Base-by-base conservation (phyloP, 371 early-diverging fungal species). In the Apophysomyces sp. region DNA sequence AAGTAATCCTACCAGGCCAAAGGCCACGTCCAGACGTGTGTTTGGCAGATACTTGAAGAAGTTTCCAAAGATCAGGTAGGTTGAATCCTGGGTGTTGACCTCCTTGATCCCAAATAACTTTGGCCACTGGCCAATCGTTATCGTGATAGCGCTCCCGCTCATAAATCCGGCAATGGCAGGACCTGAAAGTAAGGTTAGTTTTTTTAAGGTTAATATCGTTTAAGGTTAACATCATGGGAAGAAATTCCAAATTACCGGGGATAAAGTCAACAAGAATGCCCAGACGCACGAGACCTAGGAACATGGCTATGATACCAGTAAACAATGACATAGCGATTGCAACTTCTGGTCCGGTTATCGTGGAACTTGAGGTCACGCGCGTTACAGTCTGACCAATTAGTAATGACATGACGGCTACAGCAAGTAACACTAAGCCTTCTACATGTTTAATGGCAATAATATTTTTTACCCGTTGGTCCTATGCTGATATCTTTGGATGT, bases 181-280 rank as follows among this genome's bases (percentile, higher is more conserved):
- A 7, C 88, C 92, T 16, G 82, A 28, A 53, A 15, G 27, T 27
- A 21, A 49, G 51, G 3, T 51, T n/a, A 28, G 18, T 9, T 18
- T 30, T n/a, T n/a, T n/a, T n/a, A n/a, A n/a, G n/a, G n/a, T n/a
- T n/a, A n/a, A n/a, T n/a, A 18, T 12, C 9, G n/a, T 34, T 51
- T 59, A 59, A 44, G 49, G 21, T 44, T 51, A 59, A 28, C 28
- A 53, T 53, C 32, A 53, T 28, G 54, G 54, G 54, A 32, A 24
- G 13, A 27, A 24, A 24, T 2, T 30, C 24, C 8, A 34, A 24
- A 7, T 62, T 62, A 32, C 67, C 73, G 3, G 96, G 91, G 49
- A 96, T 92, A 63, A 96, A 93, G 65, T 96, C 95, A 26, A 94
- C 89, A 6, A 96, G 58, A 55, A 93, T 83, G 24, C 95, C 95